A percentile compares a stretch with the other conserved stretches of the same genome.
Conservation (phyloP, 768 basidiomycete genomes). For the Phaeotremella fagi region DNA sequence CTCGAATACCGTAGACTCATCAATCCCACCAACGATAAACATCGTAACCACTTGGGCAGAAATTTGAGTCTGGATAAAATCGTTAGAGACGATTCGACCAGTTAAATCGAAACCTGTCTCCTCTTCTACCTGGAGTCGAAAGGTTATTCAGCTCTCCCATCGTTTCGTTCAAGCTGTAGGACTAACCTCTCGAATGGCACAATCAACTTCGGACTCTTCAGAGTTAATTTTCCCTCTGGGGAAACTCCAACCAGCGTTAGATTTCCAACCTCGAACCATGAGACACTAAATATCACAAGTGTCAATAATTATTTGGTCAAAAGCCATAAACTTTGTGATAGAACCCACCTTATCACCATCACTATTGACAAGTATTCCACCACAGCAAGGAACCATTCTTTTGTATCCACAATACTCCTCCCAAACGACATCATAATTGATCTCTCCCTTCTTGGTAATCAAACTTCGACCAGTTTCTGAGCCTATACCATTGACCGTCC, state of each 20-base stretch:
- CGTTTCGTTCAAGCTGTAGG: not conserved
- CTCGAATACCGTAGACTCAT: slow-evolving; percentile 81
- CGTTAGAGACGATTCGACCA: slow-evolving; percentile 48
- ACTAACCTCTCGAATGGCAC: slow-evolving; percentile 85
- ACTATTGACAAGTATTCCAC: slow-evolving; percentile 90
- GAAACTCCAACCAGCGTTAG: slow-evolving; percentile 96
- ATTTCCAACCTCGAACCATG: slow-evolving; percentile 98
- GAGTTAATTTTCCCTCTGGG: slow-evolving; percentile 99
- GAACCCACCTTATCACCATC: slow-evolving; percentile 79
- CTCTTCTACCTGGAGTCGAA: slow-evolving; percentile 69
- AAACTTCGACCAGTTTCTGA: not conserved
- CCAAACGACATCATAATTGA: slow-evolving; percentile 37
- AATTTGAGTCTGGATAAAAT: slow-evolving; percentile 79
- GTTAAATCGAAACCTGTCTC: slow-evolving; percentile 85
- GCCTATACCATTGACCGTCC: not conserved
- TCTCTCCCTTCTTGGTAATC: slow-evolving; percentile 14
- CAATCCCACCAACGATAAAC: slow-evolving; percentile 80
- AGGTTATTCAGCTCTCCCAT: not conserved
- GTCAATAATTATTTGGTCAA: no score
- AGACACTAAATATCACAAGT: slow-evolving; percentile 75
- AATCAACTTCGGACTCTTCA: slow-evolving; percentile 72
- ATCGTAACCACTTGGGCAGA: slow-evolving; percentile 86
- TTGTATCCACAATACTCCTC: slow-evolving; percentile 87
- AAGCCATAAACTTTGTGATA: no score
- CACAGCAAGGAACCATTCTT: slow-evolving; percentile 92